These are phyloP conservation scores for Colletotrichum brevisporum DNA, from an alignment of 2,329 filamentous ascomycete species.

Conservation along the genomic window DNA sequence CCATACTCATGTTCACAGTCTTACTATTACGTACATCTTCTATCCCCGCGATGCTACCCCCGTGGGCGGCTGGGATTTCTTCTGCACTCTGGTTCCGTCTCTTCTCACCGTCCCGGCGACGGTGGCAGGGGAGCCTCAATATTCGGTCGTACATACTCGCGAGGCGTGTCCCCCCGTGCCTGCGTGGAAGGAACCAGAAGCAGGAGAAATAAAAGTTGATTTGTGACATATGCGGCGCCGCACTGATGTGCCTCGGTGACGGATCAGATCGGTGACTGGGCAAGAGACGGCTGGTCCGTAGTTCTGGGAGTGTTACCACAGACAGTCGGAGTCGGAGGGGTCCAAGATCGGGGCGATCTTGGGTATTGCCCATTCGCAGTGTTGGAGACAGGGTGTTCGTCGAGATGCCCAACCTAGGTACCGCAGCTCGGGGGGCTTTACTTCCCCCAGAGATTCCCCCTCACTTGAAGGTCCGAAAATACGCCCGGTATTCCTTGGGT, in stretches of 20 bases:
- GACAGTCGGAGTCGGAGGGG: not conserved
- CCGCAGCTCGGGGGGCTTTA: no score
- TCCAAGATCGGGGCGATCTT: not conserved
- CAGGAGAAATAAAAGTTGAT: not conserved
- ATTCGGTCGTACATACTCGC: not conserved
- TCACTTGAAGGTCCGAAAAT: no score
- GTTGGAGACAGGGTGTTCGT: no score
- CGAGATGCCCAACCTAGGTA: no score
- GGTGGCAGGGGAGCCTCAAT: not conserved
- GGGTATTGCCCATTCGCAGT: no score
- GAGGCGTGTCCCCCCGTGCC: not conserved
- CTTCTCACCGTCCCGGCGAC: no score
- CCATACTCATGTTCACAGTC: not conserved
- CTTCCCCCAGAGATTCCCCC: no score
- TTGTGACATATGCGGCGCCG: not conserved
- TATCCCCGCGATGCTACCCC: no score
- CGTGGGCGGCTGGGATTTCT: not conserved
- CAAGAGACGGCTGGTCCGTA: constrained; percentile 11
- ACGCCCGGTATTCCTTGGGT: no score
- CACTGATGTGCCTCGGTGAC: not conserved
- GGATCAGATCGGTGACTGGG: not conserved
- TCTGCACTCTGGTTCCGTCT: no score
- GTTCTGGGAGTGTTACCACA: not conserved
- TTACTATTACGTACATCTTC: not conserved
- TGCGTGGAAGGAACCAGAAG: not conserved